Conservation (phyloP, 2,329 filamentous ascomycete genomes). For the Elsinoe perseae region DNA sequence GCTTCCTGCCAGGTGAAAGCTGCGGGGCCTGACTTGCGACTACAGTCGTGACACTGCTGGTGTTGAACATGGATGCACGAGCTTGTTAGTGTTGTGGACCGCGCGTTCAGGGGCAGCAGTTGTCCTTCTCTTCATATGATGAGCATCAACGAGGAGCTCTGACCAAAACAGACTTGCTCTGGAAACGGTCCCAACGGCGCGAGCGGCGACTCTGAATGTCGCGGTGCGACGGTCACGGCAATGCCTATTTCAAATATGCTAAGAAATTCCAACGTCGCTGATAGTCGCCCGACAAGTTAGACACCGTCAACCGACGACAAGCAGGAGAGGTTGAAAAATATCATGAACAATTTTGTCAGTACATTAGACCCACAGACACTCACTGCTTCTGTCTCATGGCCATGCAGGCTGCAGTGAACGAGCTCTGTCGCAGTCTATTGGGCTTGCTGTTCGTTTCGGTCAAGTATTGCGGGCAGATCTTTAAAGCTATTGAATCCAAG, state of each 20-base stretch:
- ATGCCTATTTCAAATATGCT: slow-evolving; percentile 13
- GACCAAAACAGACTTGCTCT: slow-evolving; percentile 12
- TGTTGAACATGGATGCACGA: slow-evolving; percentile 3
- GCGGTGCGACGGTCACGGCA: neutral
- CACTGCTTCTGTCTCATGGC: no score
- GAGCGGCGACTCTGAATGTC: neutral
- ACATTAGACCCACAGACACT: no score
- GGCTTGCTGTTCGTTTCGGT: neutral
- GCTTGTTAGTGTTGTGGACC: neutral
- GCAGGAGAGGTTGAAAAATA: neutral
- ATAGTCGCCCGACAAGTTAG: neutral
- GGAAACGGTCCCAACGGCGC: slow-evolving; percentile 9
- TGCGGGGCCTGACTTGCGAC: neutral
- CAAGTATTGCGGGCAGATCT: neutral
- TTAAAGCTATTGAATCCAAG: neutral
- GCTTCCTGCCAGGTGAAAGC: neutral
- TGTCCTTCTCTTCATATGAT: slow-evolving; percentile 4
- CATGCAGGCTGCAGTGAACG: neutral
- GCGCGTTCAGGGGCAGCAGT: slow-evolving; percentile 13
- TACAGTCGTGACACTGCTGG: neutral
- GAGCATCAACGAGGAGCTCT: neutral
- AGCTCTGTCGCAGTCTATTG: neutral
- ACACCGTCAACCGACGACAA: neutral
- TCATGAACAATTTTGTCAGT: no score
- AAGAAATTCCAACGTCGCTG: neutral